Evolutionary conservation across 1,139 yeast species (phyloP).

Genomic region (Magnusiomyces suaveolens): DNA sequence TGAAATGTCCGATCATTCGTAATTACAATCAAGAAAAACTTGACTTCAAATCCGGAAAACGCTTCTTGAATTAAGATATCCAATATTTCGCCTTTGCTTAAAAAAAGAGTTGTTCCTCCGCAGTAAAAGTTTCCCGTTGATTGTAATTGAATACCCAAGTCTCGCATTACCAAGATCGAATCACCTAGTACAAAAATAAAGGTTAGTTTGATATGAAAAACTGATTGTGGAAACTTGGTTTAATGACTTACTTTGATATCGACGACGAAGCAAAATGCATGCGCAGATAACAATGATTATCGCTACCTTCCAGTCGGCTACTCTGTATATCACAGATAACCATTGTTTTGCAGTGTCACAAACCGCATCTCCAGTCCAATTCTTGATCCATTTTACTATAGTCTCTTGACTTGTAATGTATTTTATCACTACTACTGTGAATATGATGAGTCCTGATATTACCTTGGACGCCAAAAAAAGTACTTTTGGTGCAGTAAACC

Average conservation of each 20-base stretch:
- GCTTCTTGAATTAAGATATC: constrained; percentile 55
- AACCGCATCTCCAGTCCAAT: neutral
- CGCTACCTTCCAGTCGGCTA: neutral
- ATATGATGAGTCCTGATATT: neutral
- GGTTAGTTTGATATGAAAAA: neutral
- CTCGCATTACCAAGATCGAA: constrained; percentile 24
- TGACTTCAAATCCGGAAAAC: constrained; percentile 47
- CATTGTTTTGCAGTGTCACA: neutral
- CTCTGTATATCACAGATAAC: neutral
- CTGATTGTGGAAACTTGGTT: neutral
- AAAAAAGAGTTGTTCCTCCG: constrained; percentile 29
- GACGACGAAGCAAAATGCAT: neutral
- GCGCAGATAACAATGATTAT: neutral
- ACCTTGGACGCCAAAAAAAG: neutral
- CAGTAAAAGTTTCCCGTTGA: constrained; percentile 20
- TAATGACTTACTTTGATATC: constrained; percentile 1
- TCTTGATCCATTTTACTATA: neutral
- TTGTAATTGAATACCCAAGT: constrained; percentile 28
- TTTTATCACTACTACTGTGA: neutral
- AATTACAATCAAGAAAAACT: constrained; percentile 44
- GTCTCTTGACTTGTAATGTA: no score
- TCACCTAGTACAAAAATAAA: constrained; percentile 13
- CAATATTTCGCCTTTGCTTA: constrained; percentile 41
- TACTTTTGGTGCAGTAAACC: neutral
- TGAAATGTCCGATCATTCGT: constrained; percentile 29